Base-by-base conservation (phyloP, 176 grass and related monocot genomes). In the Ananas comosus region DNA sequence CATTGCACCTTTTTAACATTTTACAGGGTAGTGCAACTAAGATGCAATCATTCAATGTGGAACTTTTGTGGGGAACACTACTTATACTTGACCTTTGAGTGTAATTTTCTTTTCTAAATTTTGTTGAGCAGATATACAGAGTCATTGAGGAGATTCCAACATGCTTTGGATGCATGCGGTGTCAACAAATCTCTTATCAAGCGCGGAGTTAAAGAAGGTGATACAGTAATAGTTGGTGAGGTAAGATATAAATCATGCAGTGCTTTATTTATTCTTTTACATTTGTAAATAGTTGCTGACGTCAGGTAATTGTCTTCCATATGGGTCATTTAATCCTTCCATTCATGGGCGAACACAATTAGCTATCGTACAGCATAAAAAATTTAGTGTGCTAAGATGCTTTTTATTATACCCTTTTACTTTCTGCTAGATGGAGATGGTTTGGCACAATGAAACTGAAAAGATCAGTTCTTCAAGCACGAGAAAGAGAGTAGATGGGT, bases 161-260 rank as follows among this genome's bases (percentile, higher is more conserved):
- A 83, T 83, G 89, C 80, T 76, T 79, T 92, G 58, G 93, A 97
- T 77, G 93, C 86, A 53, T 92, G 93, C 57, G 86, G 89, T 76
- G 89, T 97, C 5, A 87, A 97, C 76, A 92, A 83, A 81, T 74
- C 86, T 73, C 82, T 97, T 16, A 70, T 79, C 24, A 97, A 85
- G 49, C 79, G 54, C 56, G 93, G 93, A 76, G 80, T 97, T 74
- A 90, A 97, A 74, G 93, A 97, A 77, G 93, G 89, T 0, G 93
- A 97, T 56, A 92, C 84, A 0, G 89, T 97, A 10, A 76, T 92
- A 69, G 64, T 97, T 11, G 83, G 86, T 14, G 89, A 92, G 86
- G 93, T 97, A 91, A 50, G 54, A 7, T 56, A 16, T 66, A 18
- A 76, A 10, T 25, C 53, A 59, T 71, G 64, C 61, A 13, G 63